Conservation (phyloP, 768 basidiomycete species). For the Naganishia vishniacii region DNA sequence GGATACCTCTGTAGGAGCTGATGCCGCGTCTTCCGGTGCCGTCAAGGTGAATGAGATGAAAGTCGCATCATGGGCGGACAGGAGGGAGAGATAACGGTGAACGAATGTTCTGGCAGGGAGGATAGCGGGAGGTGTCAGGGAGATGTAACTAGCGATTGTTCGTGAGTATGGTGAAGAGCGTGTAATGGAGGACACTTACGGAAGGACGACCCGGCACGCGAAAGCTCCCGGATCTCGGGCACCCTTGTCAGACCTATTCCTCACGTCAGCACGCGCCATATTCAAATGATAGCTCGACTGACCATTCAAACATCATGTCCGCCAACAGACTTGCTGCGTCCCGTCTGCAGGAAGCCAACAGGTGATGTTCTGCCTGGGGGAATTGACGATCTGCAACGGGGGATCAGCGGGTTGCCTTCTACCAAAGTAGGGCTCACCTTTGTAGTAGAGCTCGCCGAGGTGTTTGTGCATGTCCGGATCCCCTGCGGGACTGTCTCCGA, state of each 20-base stretch:
- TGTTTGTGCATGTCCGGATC: slow-evolving; percentile 86
- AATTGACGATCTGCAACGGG: slow-evolving; percentile 62
- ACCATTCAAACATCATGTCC: slow-evolving; percentile 80
- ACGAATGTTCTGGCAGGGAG: slow-evolving; percentile 92
- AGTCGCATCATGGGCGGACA: slow-evolving; percentile 55
- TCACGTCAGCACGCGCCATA: too few species aligned
- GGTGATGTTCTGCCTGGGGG: slow-evolving; percentile 69
- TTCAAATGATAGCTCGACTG: slow-evolving; percentile 21
- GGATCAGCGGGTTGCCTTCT: background rate
- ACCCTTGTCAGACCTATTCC: slow-evolving; percentile 42
- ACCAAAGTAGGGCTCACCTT: slow-evolving; percentile 33
- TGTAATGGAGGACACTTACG: slow-evolving; percentile 54
- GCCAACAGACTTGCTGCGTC: slow-evolving; percentile 83
- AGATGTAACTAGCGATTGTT: slow-evolving; percentile 49
- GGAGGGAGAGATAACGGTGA: slow-evolving; percentile 64
- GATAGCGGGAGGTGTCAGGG: slow-evolving; percentile 78
- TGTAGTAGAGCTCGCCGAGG: slow-evolving; percentile 66
- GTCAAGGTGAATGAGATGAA: slow-evolving; percentile 34
- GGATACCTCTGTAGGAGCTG: slow-evolving; percentile 55
- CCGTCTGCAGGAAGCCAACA: slow-evolving; percentile 77
- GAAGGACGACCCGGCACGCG: slow-evolving; percentile 76
- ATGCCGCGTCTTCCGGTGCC: slow-evolving; percentile 14
- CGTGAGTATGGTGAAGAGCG: background rate
- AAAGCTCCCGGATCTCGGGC: slow-evolving; percentile 64
- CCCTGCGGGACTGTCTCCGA: slow-evolving; percentile 72